Evolutionary conservation across 2,329 filamentous ascomycete species (phyloP), one percentile per base, ranked within the genome.

Genomic region (Pyrenophora seminiperda): DNA sequence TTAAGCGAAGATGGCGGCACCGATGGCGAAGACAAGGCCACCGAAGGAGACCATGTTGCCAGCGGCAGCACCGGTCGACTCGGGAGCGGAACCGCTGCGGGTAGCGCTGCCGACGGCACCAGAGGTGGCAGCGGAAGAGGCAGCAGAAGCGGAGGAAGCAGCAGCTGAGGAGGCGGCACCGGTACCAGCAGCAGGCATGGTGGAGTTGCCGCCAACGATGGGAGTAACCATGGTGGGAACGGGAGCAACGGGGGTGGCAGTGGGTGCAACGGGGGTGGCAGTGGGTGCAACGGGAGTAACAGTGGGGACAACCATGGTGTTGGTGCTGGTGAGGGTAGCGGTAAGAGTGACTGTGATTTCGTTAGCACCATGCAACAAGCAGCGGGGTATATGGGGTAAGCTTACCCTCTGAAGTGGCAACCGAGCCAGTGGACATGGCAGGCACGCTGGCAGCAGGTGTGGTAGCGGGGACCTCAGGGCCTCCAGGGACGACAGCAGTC

Each of bases 1-100:
- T 58, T 66, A 71, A 53, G 63, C 66, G 46, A 72, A 53, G 55
- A 68, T 41, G 40, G 64, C 58, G 45, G 63, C 68, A 50, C 56
- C 61, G 32, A 64, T 47, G 47, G 66, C 67, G 41, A 68, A 20
- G 45, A 59, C 61, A 18, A 70, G 47, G 18, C 59, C 62, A 32
- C 67, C 67, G 55, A 70, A 53, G 27, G 67, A 68, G 59, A 60
- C 58, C 41, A 66, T 50, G 60, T 62, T 68, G 59, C 45, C 52
- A 6, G 53, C 32, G 29, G 68, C 68, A 13, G 59, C 68, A 52
- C 63, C 66, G 10, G 56, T 59, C 9, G 53, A 41, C 49, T 58
- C 41, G 7, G 66, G 56, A 30, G 53, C 24, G 2, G 41, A 34
- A 7, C 48, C 39, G 47, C 41, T 49, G 14, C 46, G 29, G 33